A percentile compares a stretch with the other conserved stretches of the same genome.
Conservation (phyloP, 2,329 filamentous ascomycete genomes). For the Talaromyces pinophilus region DNA sequence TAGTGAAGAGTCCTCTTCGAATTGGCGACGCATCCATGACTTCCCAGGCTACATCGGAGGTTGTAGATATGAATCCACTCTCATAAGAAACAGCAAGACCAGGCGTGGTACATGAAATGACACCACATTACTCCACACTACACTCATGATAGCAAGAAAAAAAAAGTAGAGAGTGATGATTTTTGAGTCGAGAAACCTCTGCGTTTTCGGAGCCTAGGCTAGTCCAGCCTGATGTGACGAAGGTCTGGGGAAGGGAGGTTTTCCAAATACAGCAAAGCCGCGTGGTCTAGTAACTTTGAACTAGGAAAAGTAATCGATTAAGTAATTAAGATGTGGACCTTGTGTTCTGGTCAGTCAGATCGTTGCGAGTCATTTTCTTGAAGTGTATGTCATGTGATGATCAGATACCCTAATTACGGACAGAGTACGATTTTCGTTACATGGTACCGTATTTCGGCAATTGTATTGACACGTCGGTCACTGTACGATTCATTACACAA, state of each 20-base stretch:
- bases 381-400: slow-evolving; percentile 1
- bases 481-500: not conserved
- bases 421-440: not conserved
- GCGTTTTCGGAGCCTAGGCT: not conserved
- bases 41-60: not conserved
- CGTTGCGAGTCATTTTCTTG: not conserved
- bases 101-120: not conserved
- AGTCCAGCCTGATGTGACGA: not conserved
- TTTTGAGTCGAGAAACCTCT: not conserved
- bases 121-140: slow-evolving; percentile 21
- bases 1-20: not conserved
- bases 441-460: not conserved
- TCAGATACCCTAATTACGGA: slow-evolving; percentile 10
- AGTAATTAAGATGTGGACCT: not conserved
- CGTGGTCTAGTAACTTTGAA: not conserved
- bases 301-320: not conserved
- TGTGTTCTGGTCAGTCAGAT: not conserved
- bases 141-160: not conserved
- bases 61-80: not conserved
- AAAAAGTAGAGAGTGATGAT: not conserved
- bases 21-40: not conserved
- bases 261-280: not conserved
- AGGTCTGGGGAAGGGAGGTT: not conserved
- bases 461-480: not conserved
- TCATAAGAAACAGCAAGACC: not conserved